A percentile compares a stretch with the other conserved stretches of the same genome.
Conservation (phyloP, 2,329 filamentous ascomycete species). For the Aspergillus sp. region DNA sequence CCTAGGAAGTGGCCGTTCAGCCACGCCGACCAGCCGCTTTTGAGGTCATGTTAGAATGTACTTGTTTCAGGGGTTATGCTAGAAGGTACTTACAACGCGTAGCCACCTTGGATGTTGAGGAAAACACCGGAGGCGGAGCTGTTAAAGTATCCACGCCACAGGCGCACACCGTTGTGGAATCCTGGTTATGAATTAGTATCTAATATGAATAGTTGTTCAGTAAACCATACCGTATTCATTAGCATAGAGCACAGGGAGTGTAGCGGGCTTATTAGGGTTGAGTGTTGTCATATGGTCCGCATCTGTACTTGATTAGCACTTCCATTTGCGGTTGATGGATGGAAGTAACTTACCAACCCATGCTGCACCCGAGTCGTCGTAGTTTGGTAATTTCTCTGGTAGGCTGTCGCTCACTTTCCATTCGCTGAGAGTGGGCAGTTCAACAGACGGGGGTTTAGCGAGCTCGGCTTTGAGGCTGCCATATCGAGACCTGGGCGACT, state of each 20-base stretch:
- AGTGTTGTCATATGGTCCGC: constrained; percentile 44
- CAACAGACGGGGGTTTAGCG: constrained; percentile 25
- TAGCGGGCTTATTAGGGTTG: constrained; percentile 44
- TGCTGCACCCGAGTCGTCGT: constrained; percentile 44
- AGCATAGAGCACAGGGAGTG: constrained; percentile 48
- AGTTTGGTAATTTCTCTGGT: constrained; percentile 41
- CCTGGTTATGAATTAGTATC: constrained; percentile 16
- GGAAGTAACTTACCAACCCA: constrained; percentile 31
- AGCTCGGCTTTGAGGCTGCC: constrained; percentile 42
- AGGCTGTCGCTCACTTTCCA: constrained; percentile 48
- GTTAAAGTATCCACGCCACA: constrained; percentile 48
- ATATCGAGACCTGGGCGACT: constrained; percentile 36
- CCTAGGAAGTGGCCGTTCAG: constrained; percentile 59
- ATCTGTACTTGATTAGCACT: constrained; percentile 17
- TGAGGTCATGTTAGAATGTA: neutral
- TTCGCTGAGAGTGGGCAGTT: constrained; percentile 32
- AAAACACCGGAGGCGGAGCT: constrained; percentile 37
- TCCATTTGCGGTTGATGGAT: neutral
- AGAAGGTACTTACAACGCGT: constrained; percentile 41
- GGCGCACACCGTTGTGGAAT: constrained; percentile 46
- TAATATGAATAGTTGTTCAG: neutral
- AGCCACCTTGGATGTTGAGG: constrained; percentile 55
- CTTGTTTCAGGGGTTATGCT: neutral
- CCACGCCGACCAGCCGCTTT: constrained; percentile 57
- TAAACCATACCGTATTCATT: constrained; percentile 42